Base-by-base conservation (phyloP, 345 rosid genomes). In the Linum usitatissimum region DNA sequence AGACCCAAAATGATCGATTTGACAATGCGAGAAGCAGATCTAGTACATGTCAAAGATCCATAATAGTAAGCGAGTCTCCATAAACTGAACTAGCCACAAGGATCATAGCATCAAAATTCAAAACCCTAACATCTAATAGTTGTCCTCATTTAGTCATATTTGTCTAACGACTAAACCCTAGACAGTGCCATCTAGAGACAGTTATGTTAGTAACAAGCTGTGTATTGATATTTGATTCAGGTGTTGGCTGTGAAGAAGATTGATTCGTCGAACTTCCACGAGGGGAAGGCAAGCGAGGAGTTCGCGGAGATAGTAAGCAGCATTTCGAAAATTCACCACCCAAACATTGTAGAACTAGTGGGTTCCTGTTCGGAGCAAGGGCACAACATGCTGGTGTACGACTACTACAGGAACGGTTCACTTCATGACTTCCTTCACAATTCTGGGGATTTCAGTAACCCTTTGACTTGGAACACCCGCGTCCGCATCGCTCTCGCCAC, bases 391-490 rank as follows among this genome's bases (percentile, higher is more conserved):
- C 71, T 90, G 36, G 69, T 90, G n/a, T 86, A 82, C 53, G 88
- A 86, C 64, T 88, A 79, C 74, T 84, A 57, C 77, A 82, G 90
- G 83, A 86, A 92, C 71, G 97, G 96, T 55, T 93, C 99, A 6
- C 84, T 93, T 70, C 80, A 93, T 62, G 87, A 81, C 45, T 93
- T 90, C 72, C 84, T 93, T 39, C 99, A 93, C 72, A 64, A 79
- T 71, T 81, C 96, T 12, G 96, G 86, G 71, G 99, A 93, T 74
- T 93, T 76, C 62, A 90, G 99, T 78, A 93, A 80, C 45, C 99
- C 99, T 28, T 66, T 93, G 56, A 93, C 99, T 67, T 93, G 99
- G 99, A 93, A 87, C 71, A 93, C 99, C 30, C 80, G 99, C 74
- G 80, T 90, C 78, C 74, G 83, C 64, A 93, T 93, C 34, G 96